Base-by-base conservation (phyloP, 306 rosid genomes). In the Acacia crassicarpa region DNA sequence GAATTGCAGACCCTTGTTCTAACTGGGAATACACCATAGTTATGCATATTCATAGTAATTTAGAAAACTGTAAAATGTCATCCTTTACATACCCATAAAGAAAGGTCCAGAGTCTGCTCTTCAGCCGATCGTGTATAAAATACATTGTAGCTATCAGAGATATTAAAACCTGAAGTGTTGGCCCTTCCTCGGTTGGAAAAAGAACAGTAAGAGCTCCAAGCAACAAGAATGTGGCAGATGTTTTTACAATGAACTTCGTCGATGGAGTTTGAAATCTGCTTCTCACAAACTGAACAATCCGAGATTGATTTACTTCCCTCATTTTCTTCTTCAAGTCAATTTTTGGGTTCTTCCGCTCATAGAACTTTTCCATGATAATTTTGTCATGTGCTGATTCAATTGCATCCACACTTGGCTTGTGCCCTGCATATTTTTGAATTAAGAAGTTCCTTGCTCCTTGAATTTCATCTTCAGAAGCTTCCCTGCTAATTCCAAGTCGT, bases 121-220 rank as follows among this genome's bases (percentile, higher is more conserved):
- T 92, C 85, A 95, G 85, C 80, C 98, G 91, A 59, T 95, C 92
- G 17, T 92, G 25, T 80, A 95, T 22, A 84, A 95, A 89, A 87
- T 95, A 93, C 5, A 92, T 72, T 51, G 99, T 95, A 65, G 96
- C 98, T 16, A 95, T 35, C 74, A 95, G 88, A 49, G 99, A 95
- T 82, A 93, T 8, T 73, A 95, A 95, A 1, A 95, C 99, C 89
- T 95, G 99, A 85, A 95, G 91, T 20, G 98, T 95, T 74, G 99
- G 99, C 65, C 99, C 99, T 82, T 93, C 98, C 85, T 95, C 99
- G 41, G 99, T 95, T 81, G 99, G 99, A 78, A 91, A 91, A 65
- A 93, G 89, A 75, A 90, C 83, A 62, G 96, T 92, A 76, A 95
- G 92, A 76, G 82, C 91, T 77, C 91, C 99, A 66, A 95, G 97